Conservation (phyloP, 169 alveolate species). For the Hepatocystis sp. region DNA sequence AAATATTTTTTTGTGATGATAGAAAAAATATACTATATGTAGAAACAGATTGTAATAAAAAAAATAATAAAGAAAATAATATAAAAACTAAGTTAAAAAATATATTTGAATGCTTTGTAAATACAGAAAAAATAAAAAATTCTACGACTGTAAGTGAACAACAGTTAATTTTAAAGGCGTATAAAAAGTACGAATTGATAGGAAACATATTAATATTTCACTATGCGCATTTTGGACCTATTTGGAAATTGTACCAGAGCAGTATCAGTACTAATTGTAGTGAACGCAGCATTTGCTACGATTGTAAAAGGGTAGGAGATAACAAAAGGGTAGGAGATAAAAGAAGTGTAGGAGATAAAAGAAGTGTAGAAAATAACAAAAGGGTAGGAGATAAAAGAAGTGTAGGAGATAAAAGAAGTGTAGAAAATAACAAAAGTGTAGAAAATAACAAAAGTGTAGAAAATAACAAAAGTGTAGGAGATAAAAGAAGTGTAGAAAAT, state of each 20-base stretch:
- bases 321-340: too few species aligned
- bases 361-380: too few species aligned
- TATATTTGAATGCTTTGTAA: constrained; percentile 18
- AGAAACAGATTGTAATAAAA: neutral
- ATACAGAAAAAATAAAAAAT: constrained; percentile 20
- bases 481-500: too few species aligned
- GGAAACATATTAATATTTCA: constrained; percentile 48
- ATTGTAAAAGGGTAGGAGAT: too few species aligned
- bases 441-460: too few species aligned
- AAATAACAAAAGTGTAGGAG: too few species aligned
- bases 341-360: too few species aligned
- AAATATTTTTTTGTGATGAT: constrained; percentile 2
- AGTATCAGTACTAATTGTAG: neutral
- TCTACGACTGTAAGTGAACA: constrained; percentile 20
- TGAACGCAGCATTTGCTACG: too few species aligned
- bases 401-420: too few species aligned
- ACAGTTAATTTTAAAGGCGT: constrained; percentile 18
- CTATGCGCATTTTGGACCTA: constrained; percentile 10
- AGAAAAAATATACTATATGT: neutral
- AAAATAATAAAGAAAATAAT: neutral
- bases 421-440: too few species aligned
- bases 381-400: too few species aligned
- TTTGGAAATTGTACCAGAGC: constrained; percentile 10
- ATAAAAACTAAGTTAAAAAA: constrained; percentile 18
- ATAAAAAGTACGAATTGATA: constrained; percentile 39